Base-by-base conservation (phyloP, 805 yeast genomes). In the Zygotorulaspora sp. region DNA sequence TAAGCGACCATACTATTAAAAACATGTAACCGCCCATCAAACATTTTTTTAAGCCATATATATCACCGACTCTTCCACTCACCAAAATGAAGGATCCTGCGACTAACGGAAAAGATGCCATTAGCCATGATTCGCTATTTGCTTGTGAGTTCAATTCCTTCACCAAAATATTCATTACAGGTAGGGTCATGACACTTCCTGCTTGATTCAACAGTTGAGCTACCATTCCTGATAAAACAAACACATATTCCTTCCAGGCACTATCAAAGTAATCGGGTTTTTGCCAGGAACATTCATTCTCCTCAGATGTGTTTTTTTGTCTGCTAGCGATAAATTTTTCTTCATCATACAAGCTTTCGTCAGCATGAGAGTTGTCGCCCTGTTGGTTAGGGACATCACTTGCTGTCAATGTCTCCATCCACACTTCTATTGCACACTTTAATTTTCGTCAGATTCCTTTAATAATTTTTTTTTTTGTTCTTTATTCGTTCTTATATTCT, bases 31-130 rank as follows among this genome's bases (percentile, higher is more conserved):
- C 87, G 4, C 66, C 48, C 0, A 77, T 28, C 37, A 79, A 66
- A n/a, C 76, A 58, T 27, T 55, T 62, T 41, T 76, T 78, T 36
- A 80, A 65, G 0, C 92, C 92, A 48, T 74, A 76, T 9, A 82
- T 63, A 51, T 83, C 94, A 22, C 94, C 92, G 31, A 81, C 52
- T 34, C 79, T 68, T 6, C 92, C 92, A 24, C 82, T 72, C 4
- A 78, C 65, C 24, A 83, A 57, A 35, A 83, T 82, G 44, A 83
- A 77, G 0, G 90, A 80, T 9, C 90, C 90, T 4, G 81, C 75
- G 0, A 86, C 76, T 38, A 83, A 60, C 0, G 86, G 78, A 53
- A 75, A 81, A 0, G 85, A 73, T 1, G 88, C 87, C 68, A 78
- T 70, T 53, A 77, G 75, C 92, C 94, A 80, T 12, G 71, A 48